Conservation (phyloP, 441 rosid genomes). For the Aleurites moluccanus region DNA sequence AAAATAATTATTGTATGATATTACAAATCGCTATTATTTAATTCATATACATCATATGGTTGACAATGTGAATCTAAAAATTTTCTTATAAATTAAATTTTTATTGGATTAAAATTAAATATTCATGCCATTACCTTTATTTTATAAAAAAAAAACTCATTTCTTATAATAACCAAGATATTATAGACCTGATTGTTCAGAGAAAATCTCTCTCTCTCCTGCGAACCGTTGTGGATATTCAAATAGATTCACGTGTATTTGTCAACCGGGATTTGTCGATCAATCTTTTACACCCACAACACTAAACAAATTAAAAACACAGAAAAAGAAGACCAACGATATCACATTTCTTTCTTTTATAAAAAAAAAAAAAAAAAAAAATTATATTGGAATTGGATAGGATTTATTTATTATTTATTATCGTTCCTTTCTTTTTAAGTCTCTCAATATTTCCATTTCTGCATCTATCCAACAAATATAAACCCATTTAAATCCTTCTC, state of each 20-base stretch:
- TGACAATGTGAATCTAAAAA: too few relatives aligned
- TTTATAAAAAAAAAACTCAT: too few relatives aligned
- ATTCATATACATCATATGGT: too few relatives aligned
- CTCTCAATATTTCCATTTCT: background rate
- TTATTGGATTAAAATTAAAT: too few relatives aligned
- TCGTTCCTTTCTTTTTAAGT: background rate
- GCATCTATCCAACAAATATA: too few relatives aligned
- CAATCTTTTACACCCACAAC: conserved; percentile 40
- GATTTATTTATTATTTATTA: background rate
- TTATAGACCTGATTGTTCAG: background rate
- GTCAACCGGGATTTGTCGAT: conserved; percentile 60
- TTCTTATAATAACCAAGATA: background rate
- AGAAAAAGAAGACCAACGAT: background rate
- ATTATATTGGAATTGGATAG: too few relatives aligned
- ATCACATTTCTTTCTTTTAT: background rate
- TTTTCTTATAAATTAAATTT: too few relatives aligned
- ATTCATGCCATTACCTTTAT: too few relatives aligned
- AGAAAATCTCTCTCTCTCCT: conserved; percentile 28
- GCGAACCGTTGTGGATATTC: conserved; percentile 39
- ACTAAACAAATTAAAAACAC: conserved; percentile 11
- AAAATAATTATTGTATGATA: too few relatives aligned
- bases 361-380: too few relatives aligned
- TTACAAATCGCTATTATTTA: too few relatives aligned
- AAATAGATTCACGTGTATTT: conserved; percentile 61
- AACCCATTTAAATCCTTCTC: too few relatives aligned